These are phyloP conservation scores for Chlamydomonas asymmetrica DNA, from an alignment of 139 green algal genomes.

Conservation along the genomic window DNA sequence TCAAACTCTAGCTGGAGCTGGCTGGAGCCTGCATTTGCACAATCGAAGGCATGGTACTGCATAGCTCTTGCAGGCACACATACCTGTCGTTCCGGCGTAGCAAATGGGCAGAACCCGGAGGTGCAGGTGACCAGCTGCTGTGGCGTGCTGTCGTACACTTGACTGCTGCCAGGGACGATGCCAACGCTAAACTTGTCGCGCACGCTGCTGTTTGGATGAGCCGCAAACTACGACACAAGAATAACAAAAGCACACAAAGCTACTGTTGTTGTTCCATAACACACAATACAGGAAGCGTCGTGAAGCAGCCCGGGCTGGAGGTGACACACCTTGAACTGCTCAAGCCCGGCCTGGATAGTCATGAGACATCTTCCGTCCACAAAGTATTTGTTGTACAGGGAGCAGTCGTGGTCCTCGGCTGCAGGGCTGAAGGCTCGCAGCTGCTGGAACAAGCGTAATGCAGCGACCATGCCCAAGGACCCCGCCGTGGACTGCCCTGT, in stretches of 20 bases:
- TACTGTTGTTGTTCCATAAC: no score
- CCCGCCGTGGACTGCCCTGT: neutral
- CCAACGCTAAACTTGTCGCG: neutral
- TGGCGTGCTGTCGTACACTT: conserved; percentile 3
- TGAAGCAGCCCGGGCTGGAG: no score
- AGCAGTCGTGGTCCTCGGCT: neutral
- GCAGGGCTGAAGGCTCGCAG: neutral
- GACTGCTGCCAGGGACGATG: neutral
- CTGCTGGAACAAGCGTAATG: conserved; percentile 4
- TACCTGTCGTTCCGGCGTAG: no score
- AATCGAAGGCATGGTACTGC: no score
- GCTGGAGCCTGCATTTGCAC: no score
- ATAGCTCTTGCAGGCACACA: no score
- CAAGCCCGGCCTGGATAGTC: neutral
- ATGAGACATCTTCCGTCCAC: neutral
- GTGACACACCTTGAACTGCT: neutral
- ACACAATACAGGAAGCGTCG: no score
- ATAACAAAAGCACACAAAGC: no score
- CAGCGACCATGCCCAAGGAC: neutral
- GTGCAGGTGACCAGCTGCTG: neutral
- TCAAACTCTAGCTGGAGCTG: no score
- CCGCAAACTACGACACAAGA: no score
- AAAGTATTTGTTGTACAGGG: neutral
- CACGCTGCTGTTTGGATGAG: neutral
- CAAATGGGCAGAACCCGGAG: neutral